phyloP scores from a whole-genome alignment of 2,329 filamentous ascomycete genomes.

The Paecilomyces dactylethromorphus region DNA sequence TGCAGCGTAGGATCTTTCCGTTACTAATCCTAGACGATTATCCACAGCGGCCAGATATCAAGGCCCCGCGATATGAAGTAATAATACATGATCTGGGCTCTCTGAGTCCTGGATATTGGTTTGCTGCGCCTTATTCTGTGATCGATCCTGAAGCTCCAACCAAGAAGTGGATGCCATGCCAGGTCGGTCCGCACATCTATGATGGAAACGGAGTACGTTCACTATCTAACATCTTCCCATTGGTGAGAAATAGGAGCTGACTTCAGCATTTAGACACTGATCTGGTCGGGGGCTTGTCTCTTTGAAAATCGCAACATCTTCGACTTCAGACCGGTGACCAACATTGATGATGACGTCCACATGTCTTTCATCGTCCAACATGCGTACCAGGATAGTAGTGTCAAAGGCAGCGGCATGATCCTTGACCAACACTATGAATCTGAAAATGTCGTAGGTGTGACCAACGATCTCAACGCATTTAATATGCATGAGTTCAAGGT shows the following conservation, averaged over 20 bases:
- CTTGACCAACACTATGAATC: conserved; percentile 42
- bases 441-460: conserved; percentile 31
- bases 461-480: conserved; percentile 21
- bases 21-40: not conserved
- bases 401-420: conserved; percentile 40
- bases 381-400: conserved; percentile 4
- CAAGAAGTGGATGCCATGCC: not conserved
- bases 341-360: not conserved
- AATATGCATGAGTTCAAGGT: conserved; percentile 39
- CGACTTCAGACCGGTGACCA: not conserved
- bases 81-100: not conserved
- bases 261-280: not conserved
- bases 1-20: not conserved
- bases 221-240: not conserved
- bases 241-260: not conserved
- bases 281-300: not conserved
- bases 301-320: not conserved
- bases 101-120: not conserved
- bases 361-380: conserved; percentile 9
- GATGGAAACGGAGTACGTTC: not conserved
- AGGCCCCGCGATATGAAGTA: not conserved
- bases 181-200: not conserved
- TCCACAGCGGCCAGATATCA: not conserved
- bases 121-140: not conserved
- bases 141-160: not conserved